These are phyloP conservation scores for Exserohilum turcica DNA, from an alignment of 2,329 filamentous ascomycete genomes.

Conservation along the genomic window DNA sequence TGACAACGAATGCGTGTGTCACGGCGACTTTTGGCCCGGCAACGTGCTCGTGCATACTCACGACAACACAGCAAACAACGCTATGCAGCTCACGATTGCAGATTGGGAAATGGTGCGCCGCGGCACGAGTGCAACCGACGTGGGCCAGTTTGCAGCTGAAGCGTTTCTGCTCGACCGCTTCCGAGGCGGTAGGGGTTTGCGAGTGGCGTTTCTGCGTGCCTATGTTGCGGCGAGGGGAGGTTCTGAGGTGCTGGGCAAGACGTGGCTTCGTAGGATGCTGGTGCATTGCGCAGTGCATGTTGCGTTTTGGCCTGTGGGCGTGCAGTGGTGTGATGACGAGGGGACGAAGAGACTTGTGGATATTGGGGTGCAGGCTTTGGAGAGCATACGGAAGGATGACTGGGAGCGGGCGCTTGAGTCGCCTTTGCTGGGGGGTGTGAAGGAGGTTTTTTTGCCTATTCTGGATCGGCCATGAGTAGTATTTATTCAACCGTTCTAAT, in stretches of 20 bases:
- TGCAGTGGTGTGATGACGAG: constrained; percentile 35
- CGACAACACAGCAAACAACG: too few relatives aligned
- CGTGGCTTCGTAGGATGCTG: constrained; percentile 34
- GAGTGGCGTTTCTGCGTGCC: constrained; percentile 32
- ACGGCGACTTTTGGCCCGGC: constrained; percentile 50
- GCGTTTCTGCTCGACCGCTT: constrained; percentile 46
- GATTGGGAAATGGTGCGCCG: constrained; percentile 47
- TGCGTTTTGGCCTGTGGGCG: constrained; percentile 42
- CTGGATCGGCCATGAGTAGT: neutral
- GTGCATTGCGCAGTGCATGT: constrained; percentile 47
- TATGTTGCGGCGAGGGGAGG: constrained; percentile 22
- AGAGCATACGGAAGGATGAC: constrained; percentile 18
- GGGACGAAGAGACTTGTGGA: constrained; percentile 35
- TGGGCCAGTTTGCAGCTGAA: constrained; percentile 47
- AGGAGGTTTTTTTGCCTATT: constrained; percentile 5
- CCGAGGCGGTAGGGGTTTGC: constrained; percentile 35
- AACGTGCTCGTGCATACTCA: constrained; percentile 44
- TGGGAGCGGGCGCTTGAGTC: constrained; percentile 29
- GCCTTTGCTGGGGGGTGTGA: constrained; percentile 19
- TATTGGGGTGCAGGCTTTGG: constrained; percentile 26
- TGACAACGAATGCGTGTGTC: constrained; percentile 44
- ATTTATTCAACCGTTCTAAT: neutral
- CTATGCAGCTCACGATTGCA: constrained; percentile 35
- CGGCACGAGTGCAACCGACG: constrained; percentile 45
- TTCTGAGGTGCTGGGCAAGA: constrained; percentile 11